Evolutionary conservation across 306 rosid species (phyloP), one percentile per base, ranked within the genome.

Genomic region (Mimosa pudica): DNA sequence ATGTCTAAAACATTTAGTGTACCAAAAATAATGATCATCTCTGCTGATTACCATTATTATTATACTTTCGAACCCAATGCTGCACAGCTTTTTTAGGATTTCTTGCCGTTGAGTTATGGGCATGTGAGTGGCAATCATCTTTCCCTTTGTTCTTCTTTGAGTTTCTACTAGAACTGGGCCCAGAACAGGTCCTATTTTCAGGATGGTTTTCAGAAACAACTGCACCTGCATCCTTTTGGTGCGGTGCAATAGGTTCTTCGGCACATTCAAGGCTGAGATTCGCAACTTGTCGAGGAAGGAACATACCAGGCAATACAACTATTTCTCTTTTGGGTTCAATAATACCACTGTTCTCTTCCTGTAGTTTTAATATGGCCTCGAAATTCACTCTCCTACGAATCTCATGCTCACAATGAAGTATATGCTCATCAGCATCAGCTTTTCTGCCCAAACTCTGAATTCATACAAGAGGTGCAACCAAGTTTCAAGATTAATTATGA

Each of bases 281-380:
- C 52, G 85, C 81, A 16, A 54, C 76, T 16, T 84, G 86, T 76
- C 83, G 91, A 4, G 88, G 85, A 65, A 86, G 93, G 84, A 83
- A 85, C 91, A 90, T 91, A 51, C 98, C 98, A 2, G 98, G 92
- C 73, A 81, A 71, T 17, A 93, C 84, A 42, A 78, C 82, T 20
- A 88, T 10, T 61, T 78, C 83, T 79, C 35, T 88, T 84, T 87
- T 86, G 42, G 97, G 93, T 78, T 93, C 93, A 61, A 88, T 84
- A 73, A 91, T 30, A 48, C 98, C 98, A 61, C 82, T 78, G n/a
- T 84, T 90, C 75, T 89, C 92, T 82, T 86, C 82, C 84, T 93
- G 97, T 64, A 91, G 77, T 82, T 79, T 85, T 62, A 88, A 77
- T 77, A 84, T 68, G 78, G 90, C 86, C 76, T 90, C 93, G 85